Evolutionary conservation across 2,329 filamentous ascomycete species (phyloP).

Genomic region (Chaetomium olivaceum): DNA sequence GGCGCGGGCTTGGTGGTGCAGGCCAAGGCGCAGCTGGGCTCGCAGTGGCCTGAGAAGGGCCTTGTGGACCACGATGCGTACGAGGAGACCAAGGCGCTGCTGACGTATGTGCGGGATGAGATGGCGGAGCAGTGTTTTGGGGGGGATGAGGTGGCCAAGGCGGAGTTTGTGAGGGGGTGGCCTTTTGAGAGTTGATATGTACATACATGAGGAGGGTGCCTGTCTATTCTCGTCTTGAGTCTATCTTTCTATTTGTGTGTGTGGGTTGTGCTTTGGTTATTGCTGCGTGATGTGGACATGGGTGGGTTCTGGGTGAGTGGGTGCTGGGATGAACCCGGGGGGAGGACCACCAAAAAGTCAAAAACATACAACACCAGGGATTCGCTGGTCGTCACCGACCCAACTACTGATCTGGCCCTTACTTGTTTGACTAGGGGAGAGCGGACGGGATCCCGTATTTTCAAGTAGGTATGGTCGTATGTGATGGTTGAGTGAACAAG

Average conservation of each 20-base stretch:
- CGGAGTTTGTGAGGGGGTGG: slow-evolving; percentile 3
- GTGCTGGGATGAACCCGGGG: too few species aligned
- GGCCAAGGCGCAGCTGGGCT: not conserved
- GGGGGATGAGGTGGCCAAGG: not conserved
- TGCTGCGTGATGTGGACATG: not conserved
- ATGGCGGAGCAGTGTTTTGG: slow-evolving; percentile 8
- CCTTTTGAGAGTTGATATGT: not conserved
- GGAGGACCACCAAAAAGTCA: not conserved
- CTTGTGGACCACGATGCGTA: not conserved
- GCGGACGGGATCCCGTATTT: too few species aligned
- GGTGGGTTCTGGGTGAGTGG: too few species aligned
- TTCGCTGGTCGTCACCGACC: too few species aligned
- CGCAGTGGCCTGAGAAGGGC: slow-evolving; percentile 8
- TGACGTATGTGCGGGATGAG: slow-evolving; percentile 8
- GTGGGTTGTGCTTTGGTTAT: not conserved
- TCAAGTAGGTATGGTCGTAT: too few species aligned
- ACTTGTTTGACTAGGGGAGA: too few species aligned
- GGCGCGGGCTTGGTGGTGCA: slow-evolving; percentile 4
- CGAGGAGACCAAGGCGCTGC: not conserved
- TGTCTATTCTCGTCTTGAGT: not conserved
- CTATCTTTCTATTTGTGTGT: not conserved
- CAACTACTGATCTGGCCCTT: too few species aligned
- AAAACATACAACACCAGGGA: too few species aligned
- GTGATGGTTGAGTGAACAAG: too few species aligned
- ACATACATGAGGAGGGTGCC: too few species aligned